A percentile compares a stretch with the other conserved stretches of the same genome.
These are phyloP conservation scores for Fallopia convolvulus DNA, from an alignment of 148 eudicot species.

Conservation along the genomic window DNA sequence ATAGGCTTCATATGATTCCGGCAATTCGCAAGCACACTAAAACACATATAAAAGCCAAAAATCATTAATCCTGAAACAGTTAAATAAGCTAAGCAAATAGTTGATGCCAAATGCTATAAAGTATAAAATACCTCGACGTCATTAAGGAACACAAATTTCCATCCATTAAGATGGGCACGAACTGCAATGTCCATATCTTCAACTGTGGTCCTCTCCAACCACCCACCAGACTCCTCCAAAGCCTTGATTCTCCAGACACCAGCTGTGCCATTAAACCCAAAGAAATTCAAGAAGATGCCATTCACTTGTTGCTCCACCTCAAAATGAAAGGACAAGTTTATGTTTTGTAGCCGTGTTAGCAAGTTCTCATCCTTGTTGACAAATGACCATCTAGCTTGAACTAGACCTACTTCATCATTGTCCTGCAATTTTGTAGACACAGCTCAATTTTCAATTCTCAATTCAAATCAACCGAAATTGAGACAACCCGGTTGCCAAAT, in stretches of 20 bases:
- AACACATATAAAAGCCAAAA: background rate
- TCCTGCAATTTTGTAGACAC: conserved; percentile 15
- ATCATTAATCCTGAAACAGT: conserved; percentile 1
- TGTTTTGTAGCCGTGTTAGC: conserved; percentile 25
- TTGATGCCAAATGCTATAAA: background rate
- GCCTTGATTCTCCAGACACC: conserved; percentile 31
- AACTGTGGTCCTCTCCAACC: conserved; percentile 29
- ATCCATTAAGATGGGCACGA: conserved; percentile 28
- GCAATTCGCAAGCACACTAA: conserved; percentile 31
- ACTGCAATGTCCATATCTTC: conserved; percentile 31
- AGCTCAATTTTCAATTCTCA: background rate
- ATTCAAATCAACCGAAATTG: background rate
- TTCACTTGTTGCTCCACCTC: conserved; percentile 33
- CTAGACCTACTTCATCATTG: conserved; percentile 25
- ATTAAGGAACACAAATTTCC: conserved; percentile 29
- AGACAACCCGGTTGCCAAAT: conserved; percentile 6
- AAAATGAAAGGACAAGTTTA: conserved; percentile 28
- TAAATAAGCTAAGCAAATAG: background rate
- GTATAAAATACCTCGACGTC: conserved; percentile 17
- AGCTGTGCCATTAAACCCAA: conserved; percentile 30
- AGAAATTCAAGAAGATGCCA: conserved; percentile 22
- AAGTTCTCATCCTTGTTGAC: conserved; percentile 28
- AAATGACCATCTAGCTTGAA: conserved; percentile 34
- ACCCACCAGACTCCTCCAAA: conserved; percentile 29
- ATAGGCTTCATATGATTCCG: conserved; percentile 33